Conservation (phyloP, 169 alveolate species). For the Miamiensis avidus region DNA sequence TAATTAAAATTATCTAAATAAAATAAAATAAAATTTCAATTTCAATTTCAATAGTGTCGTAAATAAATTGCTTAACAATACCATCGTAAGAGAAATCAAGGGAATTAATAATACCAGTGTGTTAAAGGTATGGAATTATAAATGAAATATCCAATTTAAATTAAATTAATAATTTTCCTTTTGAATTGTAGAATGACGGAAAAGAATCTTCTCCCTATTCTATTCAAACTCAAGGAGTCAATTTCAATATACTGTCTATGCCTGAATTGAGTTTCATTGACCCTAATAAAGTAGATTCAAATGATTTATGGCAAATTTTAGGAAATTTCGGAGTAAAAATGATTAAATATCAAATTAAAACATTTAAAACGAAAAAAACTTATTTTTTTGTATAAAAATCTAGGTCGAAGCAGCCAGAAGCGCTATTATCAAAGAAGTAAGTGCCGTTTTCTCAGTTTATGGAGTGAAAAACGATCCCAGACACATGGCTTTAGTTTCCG, state of each 20-base stretch:
- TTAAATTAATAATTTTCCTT: too few species aligned
- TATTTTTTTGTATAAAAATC: neutral
- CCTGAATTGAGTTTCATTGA: constrained; percentile 82
- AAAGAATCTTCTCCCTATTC: constrained; percentile 7
- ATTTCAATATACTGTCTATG: constrained; percentile 84
- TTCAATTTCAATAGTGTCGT: constrained; percentile 26
- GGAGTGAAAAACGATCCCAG: constrained; percentile 96
- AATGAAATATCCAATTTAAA: too few species aligned
- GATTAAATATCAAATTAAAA: too few species aligned
- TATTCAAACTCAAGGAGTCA: constrained; percentile 84
- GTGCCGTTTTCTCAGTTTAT: constrained; percentile 94
- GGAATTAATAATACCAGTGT: constrained; percentile 47
- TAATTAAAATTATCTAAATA: neutral
- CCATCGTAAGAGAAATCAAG: constrained; percentile 48
- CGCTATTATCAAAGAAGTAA: constrained; percentile 93
- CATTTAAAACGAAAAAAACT: too few species aligned
- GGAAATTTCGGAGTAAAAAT: constrained; percentile 91
- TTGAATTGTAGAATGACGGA: constrained; percentile 23
- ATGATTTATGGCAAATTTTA: constrained; percentile 93
- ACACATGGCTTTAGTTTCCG: constrained; percentile 96
- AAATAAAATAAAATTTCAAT: neutral
- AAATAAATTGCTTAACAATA: constrained; percentile 45
- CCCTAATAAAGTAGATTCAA: constrained; percentile 89
- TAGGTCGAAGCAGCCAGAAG: constrained; percentile 97
- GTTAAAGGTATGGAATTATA: neutral